A percentile compares a stretch with the other conserved stretches of the same genome.
These are phyloP conservation scores for Alternaria consortialis DNA, from an alignment of 2,329 filamentous ascomycete genomes.

Conservation along the genomic window DNA sequence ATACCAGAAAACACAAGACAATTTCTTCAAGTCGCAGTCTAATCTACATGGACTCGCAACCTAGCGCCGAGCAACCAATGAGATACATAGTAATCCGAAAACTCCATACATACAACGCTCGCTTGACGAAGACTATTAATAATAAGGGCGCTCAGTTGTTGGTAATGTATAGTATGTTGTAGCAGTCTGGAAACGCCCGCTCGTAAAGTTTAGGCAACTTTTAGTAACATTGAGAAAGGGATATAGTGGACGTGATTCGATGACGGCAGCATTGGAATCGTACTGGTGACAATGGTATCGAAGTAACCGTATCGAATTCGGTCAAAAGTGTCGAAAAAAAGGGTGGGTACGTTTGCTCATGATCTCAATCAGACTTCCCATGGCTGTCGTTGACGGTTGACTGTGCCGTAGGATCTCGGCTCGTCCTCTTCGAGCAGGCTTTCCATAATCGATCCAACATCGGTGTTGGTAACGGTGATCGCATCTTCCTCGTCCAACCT, in stretches of 20 bases:
- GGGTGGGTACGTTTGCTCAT: too few species aligned
- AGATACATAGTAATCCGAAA: neutral
- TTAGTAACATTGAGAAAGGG: neutral
- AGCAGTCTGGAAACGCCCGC: neutral
- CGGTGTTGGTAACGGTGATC: slow-evolving; percentile 72
- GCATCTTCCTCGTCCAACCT: slow-evolving; percentile 48
- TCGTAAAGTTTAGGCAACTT: neutral
- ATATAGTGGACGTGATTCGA: neutral
- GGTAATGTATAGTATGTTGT: neutral
- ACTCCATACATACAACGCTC: slow-evolving; percentile 2
- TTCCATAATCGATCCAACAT: slow-evolving; percentile 69
- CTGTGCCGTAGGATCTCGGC: slow-evolving; percentile 37
- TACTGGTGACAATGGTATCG: neutral
- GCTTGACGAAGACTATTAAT: slow-evolving; percentile 4
- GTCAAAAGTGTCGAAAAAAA: neutral
- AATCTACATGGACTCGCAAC: slow-evolving; percentile 12
- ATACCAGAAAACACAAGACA: neutral
- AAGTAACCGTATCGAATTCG: neutral
- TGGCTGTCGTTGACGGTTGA: slow-evolving; percentile 25
- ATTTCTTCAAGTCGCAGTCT: slow-evolving; percentile 7
- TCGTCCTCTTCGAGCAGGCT: slow-evolving; percentile 50
- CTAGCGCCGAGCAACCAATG: neutral
- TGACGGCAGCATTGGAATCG: neutral
- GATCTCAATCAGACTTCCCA: slow-evolving; percentile 20
- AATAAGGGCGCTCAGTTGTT: neutral